Evolutionary conservation across 139 green algal species (phyloP).

Genomic region (Zygnema circumcarinatum): DNA sequence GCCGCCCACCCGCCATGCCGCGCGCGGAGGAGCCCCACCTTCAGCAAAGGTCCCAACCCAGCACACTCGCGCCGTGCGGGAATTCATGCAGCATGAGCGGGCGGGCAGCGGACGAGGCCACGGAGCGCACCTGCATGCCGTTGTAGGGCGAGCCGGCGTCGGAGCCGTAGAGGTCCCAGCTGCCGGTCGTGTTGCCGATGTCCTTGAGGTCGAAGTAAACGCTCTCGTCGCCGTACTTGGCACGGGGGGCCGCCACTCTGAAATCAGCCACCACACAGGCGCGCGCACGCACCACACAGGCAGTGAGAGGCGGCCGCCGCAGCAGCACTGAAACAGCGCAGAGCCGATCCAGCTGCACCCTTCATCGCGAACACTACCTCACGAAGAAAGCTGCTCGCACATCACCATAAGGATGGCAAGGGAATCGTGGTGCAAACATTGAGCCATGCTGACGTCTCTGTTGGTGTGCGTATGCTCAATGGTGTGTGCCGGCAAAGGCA

Average conservation of each 20-base stretch:
- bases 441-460: no score
- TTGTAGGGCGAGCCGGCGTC: constrained; percentile 47
- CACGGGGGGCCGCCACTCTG: constrained; percentile 30
- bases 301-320: background rate
- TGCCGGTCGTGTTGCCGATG: constrained; percentile 61
- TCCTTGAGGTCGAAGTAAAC: constrained; percentile 66
- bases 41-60: background rate
- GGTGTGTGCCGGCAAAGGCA: no score
- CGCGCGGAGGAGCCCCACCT: background rate
- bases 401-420: background rate
- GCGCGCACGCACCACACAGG: no score
- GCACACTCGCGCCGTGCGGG: background rate
- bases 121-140: constrained; percentile 52
- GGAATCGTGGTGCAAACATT: background rate
- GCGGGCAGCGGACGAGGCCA: background rate
- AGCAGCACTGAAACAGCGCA: background rate
- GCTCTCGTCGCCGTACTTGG: constrained; percentile 62
- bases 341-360: background rate
- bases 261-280: background rate
- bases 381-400: background rate
- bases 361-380: background rate
- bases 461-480: no score
- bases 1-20: background rate
- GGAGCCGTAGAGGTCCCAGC: constrained; percentile 64
- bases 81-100: background rate